phyloP scores from a whole-genome alignment of 805 yeast genomes.

The Priceomyces haplophilus region DNA sequence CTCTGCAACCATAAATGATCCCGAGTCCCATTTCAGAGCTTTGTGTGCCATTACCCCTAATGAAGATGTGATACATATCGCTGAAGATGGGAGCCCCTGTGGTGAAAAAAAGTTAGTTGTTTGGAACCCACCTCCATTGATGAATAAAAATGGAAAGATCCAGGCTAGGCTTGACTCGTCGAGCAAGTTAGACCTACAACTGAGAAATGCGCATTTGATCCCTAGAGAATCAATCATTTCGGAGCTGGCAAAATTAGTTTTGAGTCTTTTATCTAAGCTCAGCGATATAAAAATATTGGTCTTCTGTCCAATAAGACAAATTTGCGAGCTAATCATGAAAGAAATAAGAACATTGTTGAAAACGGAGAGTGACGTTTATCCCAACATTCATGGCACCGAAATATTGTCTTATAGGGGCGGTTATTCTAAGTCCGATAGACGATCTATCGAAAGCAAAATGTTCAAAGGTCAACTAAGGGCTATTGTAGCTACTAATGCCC shows the following conservation, averaged over 20 bases:
- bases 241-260: conserved; percentile 73
- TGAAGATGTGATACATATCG: conserved; percentile 53
- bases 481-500: conserved; percentile 90
- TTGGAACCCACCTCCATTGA: conserved; percentile 76
- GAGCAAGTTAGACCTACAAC: neutral
- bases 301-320: conserved; percentile 81
- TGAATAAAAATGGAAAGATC: conserved; percentile 55
- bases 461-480: conserved; percentile 82
- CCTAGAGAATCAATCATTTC: conserved; percentile 64
- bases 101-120: conserved; percentile 72
- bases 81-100: conserved; percentile 84
- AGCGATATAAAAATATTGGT: conserved; percentile 76
- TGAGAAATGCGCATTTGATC: conserved; percentile 14
- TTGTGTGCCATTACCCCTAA: conserved; percentile 60
- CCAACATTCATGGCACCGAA: conserved; percentile 43
- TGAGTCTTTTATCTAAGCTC: conserved; percentile 54
- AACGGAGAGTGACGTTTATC: conserved; percentile 25
- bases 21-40: conserved; percentile 65
- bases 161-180: conserved; percentile 3
- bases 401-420: conserved; percentile 97
- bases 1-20: conserved; percentile 86
- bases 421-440: conserved; percentile 78
- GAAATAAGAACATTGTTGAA: conserved; percentile 62
- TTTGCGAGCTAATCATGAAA: conserved; percentile 85
- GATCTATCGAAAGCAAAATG: conserved; percentile 87